Conservation (phyloP, 2,329 filamentous ascomycete genomes). For the Diplodia mutila region DNA sequence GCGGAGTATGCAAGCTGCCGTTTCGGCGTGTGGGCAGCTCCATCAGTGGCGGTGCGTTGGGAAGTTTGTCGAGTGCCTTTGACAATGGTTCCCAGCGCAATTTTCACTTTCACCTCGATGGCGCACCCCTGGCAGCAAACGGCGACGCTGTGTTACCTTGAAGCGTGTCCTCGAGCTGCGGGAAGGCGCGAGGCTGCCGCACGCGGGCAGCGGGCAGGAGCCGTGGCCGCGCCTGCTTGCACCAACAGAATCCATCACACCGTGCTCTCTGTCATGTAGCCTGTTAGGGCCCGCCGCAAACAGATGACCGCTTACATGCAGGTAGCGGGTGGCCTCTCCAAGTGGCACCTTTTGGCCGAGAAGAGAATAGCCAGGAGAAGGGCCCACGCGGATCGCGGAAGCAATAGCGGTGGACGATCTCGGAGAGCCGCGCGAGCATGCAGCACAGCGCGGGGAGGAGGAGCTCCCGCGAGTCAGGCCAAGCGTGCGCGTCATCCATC, state of each 20-base stretch:
- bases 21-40: neutral
- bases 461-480: conserved; percentile 2
- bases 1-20: neutral
- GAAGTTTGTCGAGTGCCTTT: neutral
- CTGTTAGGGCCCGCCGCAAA: neutral
- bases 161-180: neutral
- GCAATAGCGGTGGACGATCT: conserved; percentile 2
- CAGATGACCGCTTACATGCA: neutral
- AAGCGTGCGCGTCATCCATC: conserved; percentile 9
- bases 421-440: neutral
- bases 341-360: neutral
- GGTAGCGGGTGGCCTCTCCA: neutral
- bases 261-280: neutral
- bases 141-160: neutral
- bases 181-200: neutral
- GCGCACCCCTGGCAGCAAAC: conserved; percentile 6
- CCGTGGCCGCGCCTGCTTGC: neutral
- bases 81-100: neutral
- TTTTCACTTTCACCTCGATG: neutral
- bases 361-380: neutral
- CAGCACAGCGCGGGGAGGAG: neutral
- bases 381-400: neutral
- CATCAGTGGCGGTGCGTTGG: neutral
- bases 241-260: neutral
- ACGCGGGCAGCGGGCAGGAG: neutral